Evolutionary conservation across 179 eudicot species (phyloP).

Genomic region (Corrigiola litoralis): DNA sequence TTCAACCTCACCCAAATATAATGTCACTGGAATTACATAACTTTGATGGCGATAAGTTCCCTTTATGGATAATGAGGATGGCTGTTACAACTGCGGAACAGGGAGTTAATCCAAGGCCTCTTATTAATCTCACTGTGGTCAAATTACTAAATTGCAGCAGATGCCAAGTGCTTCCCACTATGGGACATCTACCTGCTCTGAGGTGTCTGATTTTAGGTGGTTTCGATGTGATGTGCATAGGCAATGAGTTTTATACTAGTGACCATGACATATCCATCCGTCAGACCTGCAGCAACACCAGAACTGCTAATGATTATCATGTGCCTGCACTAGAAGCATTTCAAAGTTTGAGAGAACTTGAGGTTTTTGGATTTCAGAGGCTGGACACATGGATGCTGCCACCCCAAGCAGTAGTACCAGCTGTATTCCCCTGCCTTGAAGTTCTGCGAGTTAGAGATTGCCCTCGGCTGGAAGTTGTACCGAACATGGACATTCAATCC

Average conservation of each 20-base stretch:
- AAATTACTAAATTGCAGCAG: not conserved
- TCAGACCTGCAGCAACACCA: too few species aligned
- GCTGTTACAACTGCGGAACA: not conserved
- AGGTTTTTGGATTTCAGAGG: not conserved
- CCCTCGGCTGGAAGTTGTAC: not conserved
- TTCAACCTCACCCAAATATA: conserved; percentile 21
- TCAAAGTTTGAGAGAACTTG: not conserved
- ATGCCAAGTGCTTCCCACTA: conserved; percentile 11
- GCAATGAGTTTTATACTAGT: not conserved
- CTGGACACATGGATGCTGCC: conserved; percentile 3
- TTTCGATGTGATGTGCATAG: not conserved
- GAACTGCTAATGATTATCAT: too few species aligned
- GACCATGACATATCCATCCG: not conserved
- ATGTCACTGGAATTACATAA: not conserved
- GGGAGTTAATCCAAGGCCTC: not conserved
- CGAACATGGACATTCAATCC: not conserved
- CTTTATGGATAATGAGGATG: conserved; percentile 17
- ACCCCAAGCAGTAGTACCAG: not conserved
- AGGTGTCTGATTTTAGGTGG: not conserved
- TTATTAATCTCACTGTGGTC: not conserved
- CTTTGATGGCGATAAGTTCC: conserved; percentile 1
- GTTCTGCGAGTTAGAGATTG: not conserved
- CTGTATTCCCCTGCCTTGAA: conserved; percentile 12
- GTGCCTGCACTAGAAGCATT: not conserved
- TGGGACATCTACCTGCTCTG: conserved; percentile 12